Percentiles rank a stretch among this genome's conserved stretches.
Conservation (phyloP, 495 filamentous ascomycete species). For the Xeromyces bisporus region DNA sequence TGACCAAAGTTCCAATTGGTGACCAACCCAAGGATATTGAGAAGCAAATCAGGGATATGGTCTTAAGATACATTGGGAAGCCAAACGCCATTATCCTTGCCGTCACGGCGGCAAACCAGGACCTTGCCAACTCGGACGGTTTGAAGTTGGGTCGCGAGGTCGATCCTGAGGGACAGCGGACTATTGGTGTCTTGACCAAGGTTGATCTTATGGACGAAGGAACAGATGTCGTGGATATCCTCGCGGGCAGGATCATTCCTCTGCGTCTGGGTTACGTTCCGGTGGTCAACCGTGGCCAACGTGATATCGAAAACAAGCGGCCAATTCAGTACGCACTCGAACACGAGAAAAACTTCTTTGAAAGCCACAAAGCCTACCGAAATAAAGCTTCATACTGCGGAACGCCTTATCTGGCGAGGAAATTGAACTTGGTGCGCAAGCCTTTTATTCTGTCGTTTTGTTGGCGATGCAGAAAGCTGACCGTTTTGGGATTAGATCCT, state of each 20-base stretch:
- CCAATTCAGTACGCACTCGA: slow-evolving; percentile 86
- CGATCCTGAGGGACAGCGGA: slow-evolving; percentile 93
- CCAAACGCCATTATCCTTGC: slow-evolving; percentile 95
- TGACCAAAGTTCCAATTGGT: slow-evolving; percentile 96
- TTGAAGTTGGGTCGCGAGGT: slow-evolving; percentile 94
- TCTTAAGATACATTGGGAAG: slow-evolving; percentile 95
- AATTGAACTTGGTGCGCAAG: slow-evolving; percentile 69
- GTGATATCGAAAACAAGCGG: slow-evolving; percentile 95
- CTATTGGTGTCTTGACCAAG: slow-evolving; percentile 97
- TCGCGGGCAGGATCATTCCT: slow-evolving; percentile 95
- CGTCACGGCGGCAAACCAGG: slow-evolving; percentile 89
- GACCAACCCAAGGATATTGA: slow-evolving; percentile 99
- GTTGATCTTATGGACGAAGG: slow-evolving; percentile 99
- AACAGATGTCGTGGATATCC: slow-evolving; percentile 97
- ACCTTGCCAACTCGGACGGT: slow-evolving; percentile 97
- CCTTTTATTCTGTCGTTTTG: background rate
- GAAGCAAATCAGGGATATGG: slow-evolving; percentile 94
- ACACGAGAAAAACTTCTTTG: slow-evolving; percentile 92
- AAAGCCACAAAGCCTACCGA: slow-evolving; percentile 93
- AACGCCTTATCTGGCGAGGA: slow-evolving; percentile 89
- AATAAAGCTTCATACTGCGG: slow-evolving; percentile 99
- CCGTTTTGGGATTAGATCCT: slow-evolving; percentile 45
- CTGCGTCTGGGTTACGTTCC: slow-evolving; percentile 92
- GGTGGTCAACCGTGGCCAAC: slow-evolving; percentile 96
- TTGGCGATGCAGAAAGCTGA: background rate